phyloP scores from a whole-genome alignment of 2,329 filamentous ascomycete genomes.

The Bipolaris sorokiniana region DNA sequence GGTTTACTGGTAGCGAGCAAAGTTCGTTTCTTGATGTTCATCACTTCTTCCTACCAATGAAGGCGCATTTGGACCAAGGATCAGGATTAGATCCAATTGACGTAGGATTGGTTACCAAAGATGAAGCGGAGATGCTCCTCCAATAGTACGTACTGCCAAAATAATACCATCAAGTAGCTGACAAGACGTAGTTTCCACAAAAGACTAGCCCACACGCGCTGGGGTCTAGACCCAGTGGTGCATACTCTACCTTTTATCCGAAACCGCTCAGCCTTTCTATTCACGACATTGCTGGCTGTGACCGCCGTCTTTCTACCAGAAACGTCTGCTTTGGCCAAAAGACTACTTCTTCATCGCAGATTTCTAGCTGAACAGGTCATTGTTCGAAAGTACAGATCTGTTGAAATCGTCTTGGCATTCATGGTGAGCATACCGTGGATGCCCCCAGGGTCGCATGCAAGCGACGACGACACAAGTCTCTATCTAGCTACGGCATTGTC shows the following conservation, averaged over 20 bases:
- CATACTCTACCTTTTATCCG: slow-evolving; percentile 71
- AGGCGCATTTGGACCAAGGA: slow-evolving; percentile 67
- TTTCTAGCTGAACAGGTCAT: slow-evolving; percentile 68
- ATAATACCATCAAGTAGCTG: background rate
- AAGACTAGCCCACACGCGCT: slow-evolving; percentile 73
- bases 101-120: slow-evolving; percentile 69
- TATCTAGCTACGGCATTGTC: slow-evolving; percentile 74
- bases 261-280: slow-evolving; percentile 71
- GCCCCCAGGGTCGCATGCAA: slow-evolving; percentile 68
- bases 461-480: slow-evolving; percentile 74
- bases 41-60: slow-evolving; percentile 70
- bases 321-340: slow-evolving; percentile 67
- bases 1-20: slow-evolving; percentile 40
- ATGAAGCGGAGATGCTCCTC: slow-evolving; percentile 70
- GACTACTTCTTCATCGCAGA: slow-evolving; percentile 69
- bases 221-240: slow-evolving; percentile 72
- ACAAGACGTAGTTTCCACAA: slow-evolving; percentile 64
- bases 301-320: slow-evolving; percentile 71
- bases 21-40: slow-evolving; percentile 59
- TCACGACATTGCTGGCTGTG: slow-evolving; percentile 72
- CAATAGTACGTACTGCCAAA: slow-evolving; percentile 60
- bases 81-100: slow-evolving; percentile 71
- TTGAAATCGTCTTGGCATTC: slow-evolving; percentile 76
- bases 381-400: slow-evolving; percentile 67
- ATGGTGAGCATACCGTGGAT: slow-evolving; percentile 81